Evolutionary conservation across 495 filamentous ascomycete species (phyloP), one percentile per base, ranked within the genome.

Genomic region (Achaetomiella virescens): DNA sequence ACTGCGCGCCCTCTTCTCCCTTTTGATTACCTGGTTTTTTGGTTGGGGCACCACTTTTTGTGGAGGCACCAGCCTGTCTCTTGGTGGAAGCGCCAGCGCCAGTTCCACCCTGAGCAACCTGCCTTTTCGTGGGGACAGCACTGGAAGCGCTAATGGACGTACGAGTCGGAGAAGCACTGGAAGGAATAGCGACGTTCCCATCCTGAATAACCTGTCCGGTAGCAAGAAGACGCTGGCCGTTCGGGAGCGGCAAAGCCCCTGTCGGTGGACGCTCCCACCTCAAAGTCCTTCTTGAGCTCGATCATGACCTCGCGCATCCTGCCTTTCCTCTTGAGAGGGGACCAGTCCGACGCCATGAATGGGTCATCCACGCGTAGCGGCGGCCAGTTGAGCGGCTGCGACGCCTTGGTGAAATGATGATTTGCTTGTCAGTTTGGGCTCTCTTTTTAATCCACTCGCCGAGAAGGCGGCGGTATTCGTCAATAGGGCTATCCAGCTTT

Each of bases 181-280:
- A n/a, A n/a, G n/a, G n/a, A n/a, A n/a, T n/a, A n/a, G n/a, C n/a
- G n/a, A n/a, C n/a, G n/a, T n/a, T n/a, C n/a, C n/a, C 41, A 24
- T 44, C 41, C 17, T 24, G 41, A 3, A 52, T 37, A 15, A 52
- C 49, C 20, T 52, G 20, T 22, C 49, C 49, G 11, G 49, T 52
- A 20, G 49, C 49, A 17, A 52, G 36, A 25, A 52, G 49, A 15
- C 36, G 35, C 22, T 52, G 49, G 20, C 49, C 49, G 22, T 24
- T 8, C 15, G 36, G 49, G 9, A 52, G 49, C 6, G 49, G 49
- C 18, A 52, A 9, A 12, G 18, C 3, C 12, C 14, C 14, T 18
- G 31, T 52, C 12, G 49, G 33, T 22, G 49, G 49, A 25, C 49
- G 49, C 37, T 52, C 21, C 36, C 49, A 41, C 9, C 15, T 5